These are phyloP conservation scores for Aristolochia californica DNA, from an alignment of 164 flowering plant species.

Conservation along the genomic window DNA sequence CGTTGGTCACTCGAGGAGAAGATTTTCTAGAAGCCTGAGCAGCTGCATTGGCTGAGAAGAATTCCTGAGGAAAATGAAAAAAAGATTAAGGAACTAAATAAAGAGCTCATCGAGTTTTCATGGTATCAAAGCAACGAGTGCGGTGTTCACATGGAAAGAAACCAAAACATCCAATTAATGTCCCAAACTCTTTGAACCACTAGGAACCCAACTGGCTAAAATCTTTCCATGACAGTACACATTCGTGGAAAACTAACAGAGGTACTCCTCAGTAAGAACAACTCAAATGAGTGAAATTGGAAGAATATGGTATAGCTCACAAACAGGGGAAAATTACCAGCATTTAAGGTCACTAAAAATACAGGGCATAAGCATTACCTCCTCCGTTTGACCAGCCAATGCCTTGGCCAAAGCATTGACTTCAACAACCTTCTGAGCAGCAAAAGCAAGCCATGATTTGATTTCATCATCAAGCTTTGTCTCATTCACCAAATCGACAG, in stretches of 20 bases:
- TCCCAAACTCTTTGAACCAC: too few species aligned
- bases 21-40: constrained; percentile 65
- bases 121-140: not conserved
- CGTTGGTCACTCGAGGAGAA: constrained; percentile 66
- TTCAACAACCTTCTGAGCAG: constrained; percentile 26
- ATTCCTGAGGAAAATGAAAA: constrained; percentile 32
- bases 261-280: too few species aligned
- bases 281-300: too few species aligned
- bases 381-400: constrained; percentile 19
- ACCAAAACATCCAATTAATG: too few species aligned
- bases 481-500: constrained; percentile 27
- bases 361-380: constrained; percentile 10
- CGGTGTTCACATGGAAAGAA: not conserved
- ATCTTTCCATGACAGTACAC: too few species aligned
- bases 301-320: too few species aligned
- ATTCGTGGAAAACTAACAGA: too few species aligned
- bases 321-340: too few species aligned
- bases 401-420: constrained; percentile 31
- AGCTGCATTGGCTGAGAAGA: constrained; percentile 55
- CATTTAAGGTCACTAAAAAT: too few species aligned
- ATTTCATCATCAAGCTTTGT: constrained; percentile 24
- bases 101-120: not conserved
- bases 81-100: not conserved
- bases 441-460: constrained; percentile 29
- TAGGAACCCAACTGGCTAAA: too few species aligned